Evolutionary conservation across 78 protist species (phyloP), one percentile per base, ranked within the genome.

Genomic region (slime mould (Dictyostelium discoideum)): DNA sequence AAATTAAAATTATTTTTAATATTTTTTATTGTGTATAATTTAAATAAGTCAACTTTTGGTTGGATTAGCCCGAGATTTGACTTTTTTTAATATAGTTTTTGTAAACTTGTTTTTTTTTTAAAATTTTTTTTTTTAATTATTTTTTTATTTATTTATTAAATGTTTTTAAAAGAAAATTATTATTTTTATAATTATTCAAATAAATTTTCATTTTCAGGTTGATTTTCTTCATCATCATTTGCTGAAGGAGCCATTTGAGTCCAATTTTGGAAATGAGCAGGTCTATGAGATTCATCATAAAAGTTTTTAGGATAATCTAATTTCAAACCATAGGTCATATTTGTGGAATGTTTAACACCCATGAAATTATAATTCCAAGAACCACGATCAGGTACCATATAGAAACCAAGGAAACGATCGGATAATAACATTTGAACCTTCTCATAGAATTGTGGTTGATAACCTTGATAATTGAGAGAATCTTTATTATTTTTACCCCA

Each of bases 331-430:
- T 99, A 99, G 74, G 92, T 73, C 99, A 99, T 99, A 77, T 3
- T 73, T 24, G 96, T 14, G 83, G 96, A 57, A 96, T 98, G 99
- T 80, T 96, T 97, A 60, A 96, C 98, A 76, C 99, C 99, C 94
- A 96, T 89, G 87, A 99, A 99, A 97, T 99, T 99, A 96, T 97
- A 99, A 95, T 99, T 99, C 99, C 99, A 99, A 24, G 97, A 72
- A 74, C 98, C 98, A 57, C 84, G 93, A 42, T 95, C 98, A 5
- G 99, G 99, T 69, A 97, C 97, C 99, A 99, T 98, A 98, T 97
- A 99, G 98, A 98, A 99, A 29, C 97, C 98, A 16, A 92, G 84
- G 96, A 98, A 98, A 39, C 96, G 85, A 85, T 99, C 99, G 3
- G 99, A 96, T 40, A 99, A 98, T 29, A 99, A 94, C 98, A 99